These are phyloP conservation scores for Geotrichum fermentans DNA, from an alignment of 1,139 yeast genomes.

Conservation along the genomic window DNA sequence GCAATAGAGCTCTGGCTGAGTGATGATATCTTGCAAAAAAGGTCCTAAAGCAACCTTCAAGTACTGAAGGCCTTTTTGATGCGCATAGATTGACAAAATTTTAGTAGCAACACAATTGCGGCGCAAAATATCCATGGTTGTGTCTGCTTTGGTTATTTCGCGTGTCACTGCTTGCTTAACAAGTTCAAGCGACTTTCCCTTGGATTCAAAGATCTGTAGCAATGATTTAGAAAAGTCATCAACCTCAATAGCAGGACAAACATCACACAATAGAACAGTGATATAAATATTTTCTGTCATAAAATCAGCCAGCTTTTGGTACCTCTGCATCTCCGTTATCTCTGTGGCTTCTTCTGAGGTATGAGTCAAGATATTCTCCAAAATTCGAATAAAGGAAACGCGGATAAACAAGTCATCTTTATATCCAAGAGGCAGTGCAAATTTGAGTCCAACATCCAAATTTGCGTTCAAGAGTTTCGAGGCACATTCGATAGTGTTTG, in stretches of 20 bases:
- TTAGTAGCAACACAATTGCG: constrained; percentile 81
- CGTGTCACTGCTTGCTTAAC: constrained; percentile 54
- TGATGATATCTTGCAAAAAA: constrained; percentile 48
- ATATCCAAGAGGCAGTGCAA: constrained; percentile 74
- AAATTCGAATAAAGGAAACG: constrained; percentile 69
- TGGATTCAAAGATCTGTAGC: constrained; percentile 56
- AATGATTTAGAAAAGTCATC: constrained; percentile 70
- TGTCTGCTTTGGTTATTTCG: constrained; percentile 57
- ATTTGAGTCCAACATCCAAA: constrained; percentile 70
- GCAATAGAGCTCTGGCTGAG: constrained; percentile 53
- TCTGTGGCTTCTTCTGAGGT: constrained; percentile 36
- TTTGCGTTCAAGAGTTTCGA: constrained; percentile 68
- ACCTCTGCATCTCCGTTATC: constrained; percentile 33
- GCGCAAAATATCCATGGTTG: constrained; percentile 69
- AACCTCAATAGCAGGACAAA: constrained; percentile 61
- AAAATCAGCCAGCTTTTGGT: constrained; percentile 34
- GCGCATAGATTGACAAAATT: constrained; percentile 65
- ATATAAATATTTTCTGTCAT: constrained; percentile 24
- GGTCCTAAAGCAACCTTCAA: constrained; percentile 53
- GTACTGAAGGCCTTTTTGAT: constrained; percentile 59
- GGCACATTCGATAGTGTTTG: constrained; percentile 62
- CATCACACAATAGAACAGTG: constrained; percentile 30
- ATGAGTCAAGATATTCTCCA: constrained; percentile 58
- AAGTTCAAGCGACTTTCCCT: constrained; percentile 50
- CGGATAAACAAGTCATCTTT: constrained; percentile 63